These are phyloP conservation scores for Aspergillus carlsbadensis DNA, from an alignment of 495 filamentous ascomycete genomes.

Conservation along the genomic window DNA sequence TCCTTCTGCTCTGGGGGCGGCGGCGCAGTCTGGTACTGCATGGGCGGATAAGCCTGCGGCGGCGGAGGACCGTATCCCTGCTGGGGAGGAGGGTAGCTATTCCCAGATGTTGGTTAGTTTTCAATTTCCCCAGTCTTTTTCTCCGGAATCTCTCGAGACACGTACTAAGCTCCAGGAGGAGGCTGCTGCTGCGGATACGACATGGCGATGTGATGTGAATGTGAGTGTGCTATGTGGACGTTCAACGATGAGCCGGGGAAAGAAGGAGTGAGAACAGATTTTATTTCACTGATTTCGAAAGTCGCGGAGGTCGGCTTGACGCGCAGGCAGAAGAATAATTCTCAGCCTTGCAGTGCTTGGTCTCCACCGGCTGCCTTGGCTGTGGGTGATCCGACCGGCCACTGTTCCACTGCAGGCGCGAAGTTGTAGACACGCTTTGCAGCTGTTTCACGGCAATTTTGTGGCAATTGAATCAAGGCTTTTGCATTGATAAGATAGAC, in stretches of 20 bases:
- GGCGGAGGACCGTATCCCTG: conserved; percentile 4
- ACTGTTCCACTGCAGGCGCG: neutral
- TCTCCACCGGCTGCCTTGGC: neutral
- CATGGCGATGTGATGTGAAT: conserved; percentile 1
- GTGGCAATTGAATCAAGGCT: too few species aligned
- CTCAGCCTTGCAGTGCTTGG: conserved; percentile 5
- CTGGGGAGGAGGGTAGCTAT: conserved; percentile 10
- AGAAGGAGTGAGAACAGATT: neutral
- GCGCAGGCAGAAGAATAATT: conserved; percentile 14
- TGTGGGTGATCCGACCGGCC: neutral
- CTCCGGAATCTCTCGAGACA: too few species aligned
- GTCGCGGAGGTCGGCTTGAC: too few species aligned
- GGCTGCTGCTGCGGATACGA: conserved; percentile 14
- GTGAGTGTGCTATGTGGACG: neutral
- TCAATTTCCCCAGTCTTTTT: too few species aligned
- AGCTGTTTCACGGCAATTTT: too few species aligned
- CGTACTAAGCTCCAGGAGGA: conserved; percentile 14
- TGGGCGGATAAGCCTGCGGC: conserved; percentile 22
- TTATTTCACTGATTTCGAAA: neutral
- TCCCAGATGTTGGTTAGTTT: too few species aligned
- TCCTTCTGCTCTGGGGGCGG: conserved; percentile 23
- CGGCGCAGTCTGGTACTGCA: conserved; percentile 22
- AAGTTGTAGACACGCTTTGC: too few species aligned
- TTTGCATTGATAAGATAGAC: too few species aligned
- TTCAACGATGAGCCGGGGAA: neutral